Base-by-base conservation (phyloP, 2,329 filamentous ascomycete genomes). In the Helotiales sp. region DNA sequence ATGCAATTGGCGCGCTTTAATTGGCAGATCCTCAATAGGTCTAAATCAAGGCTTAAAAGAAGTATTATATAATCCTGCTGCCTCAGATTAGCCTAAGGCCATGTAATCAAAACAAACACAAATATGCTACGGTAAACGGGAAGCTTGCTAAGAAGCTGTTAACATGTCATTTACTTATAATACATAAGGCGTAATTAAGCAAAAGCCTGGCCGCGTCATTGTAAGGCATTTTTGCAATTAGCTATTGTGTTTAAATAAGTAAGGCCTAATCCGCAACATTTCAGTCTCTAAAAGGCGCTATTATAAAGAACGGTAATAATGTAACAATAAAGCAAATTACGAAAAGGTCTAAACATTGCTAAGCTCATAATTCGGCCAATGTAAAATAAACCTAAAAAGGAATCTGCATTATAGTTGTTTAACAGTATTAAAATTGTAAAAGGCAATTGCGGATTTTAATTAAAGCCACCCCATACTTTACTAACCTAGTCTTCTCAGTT, bases 331-430 rank as follows among this genome's bases (percentile, higher is more conserved):
- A 62, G 65, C 59, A 70, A 66, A 70, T 68, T 64, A 43, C 43
- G 61, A 59, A 62, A 68, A 22, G n/a, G n/a, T n/a, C n/a, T n/a
- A n/a, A n/a, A n/a, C n/a, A 37, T 64, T 67, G 62, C 15, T 20
- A 6, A 70, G 63, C 68, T 70, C 66, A 60, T 70, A 72, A 69
- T 54, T 67, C 43, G 37, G 62, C 63, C 62, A 72, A 69, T 68
- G 55, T 66, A 61, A 70, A 40, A 58, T 52, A 22, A 7, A 20
- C 13, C 62, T 22, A 20, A 57, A 64, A 63, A 45, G 17, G 34
- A 64, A 67, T 40, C 8, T 54, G n/a, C 52, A 37, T 67, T 50
- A 64, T 50, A 62, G 65, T 55, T 67, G 57, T 58, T 68, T 43
- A 62, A 59, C 15, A 71, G 62, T 20, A 69, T 70, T 28, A 28